A percentile compares a stretch with the other conserved stretches of the same genome.
Evolutionary conservation across 164 flowering plant genomes (phyloP).

Genomic region (Chloranthus sessilifolius): DNA sequence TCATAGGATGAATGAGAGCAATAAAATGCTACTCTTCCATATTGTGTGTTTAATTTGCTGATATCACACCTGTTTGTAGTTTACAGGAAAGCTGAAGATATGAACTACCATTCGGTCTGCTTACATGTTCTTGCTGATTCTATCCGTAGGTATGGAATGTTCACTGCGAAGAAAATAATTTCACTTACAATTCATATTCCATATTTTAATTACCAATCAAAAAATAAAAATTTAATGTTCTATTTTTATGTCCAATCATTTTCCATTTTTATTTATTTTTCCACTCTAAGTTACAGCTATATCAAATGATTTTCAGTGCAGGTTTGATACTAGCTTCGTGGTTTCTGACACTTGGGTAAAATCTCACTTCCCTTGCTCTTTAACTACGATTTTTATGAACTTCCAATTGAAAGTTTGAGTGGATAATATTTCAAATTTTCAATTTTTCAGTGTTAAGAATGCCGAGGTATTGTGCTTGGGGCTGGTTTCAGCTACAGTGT

Average conservation of each 20-base stretch:
- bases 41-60: not conserved
- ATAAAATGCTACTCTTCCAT: not conserved
- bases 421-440: not conserved
- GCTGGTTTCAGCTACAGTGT: conserved; percentile 71
- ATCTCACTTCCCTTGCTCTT: not conserved
- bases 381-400: not conserved
- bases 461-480: conserved; percentile 98
- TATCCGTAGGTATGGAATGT: conserved; percentile 68
- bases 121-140: conserved; percentile 98
- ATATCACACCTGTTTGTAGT: conserved; percentile 36
- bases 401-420: not conserved
- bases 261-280: too few species aligned
- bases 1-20: too few species aligned
- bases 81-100: conserved; percentile 94
- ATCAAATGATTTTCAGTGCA: conserved; percentile 64
- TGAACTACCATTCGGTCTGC: conserved; percentile 94
- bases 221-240: too few species aligned
- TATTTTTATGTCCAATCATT: too few species aligned
- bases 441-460: conserved; percentile 71
- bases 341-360: conserved; percentile 84
- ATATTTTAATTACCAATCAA: too few species aligned
- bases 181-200: too few species aligned
- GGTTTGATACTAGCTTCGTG: conserved; percentile 95
- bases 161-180: too few species aligned
- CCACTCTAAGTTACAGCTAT: conserved; percentile 18